Evolutionary conservation across 495 filamentous ascomycete genomes (phyloP).

Genomic region (Penicillium lividum): DNA sequence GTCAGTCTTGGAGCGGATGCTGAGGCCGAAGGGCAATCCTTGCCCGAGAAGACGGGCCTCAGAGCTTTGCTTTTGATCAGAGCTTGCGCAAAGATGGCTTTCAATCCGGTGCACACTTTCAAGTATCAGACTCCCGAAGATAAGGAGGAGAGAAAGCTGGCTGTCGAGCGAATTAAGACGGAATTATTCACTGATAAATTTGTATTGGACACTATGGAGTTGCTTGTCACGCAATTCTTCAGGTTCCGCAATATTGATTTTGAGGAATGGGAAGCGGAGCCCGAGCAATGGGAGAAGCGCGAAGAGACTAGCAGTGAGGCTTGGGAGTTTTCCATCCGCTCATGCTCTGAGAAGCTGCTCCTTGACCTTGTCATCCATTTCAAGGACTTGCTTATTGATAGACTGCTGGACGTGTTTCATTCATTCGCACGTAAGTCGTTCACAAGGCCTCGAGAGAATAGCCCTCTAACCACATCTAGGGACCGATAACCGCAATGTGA

Average conservation of each 20-base stretch:
- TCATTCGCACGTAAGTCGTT: slow-evolving; percentile 60
- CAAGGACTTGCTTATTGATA: slow-evolving; percentile 72
- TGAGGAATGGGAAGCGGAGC: slow-evolving; percentile 86
- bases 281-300: slow-evolving; percentile 86
- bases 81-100: slow-evolving; percentile 79
- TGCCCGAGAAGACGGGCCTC: slow-evolving; percentile 74
- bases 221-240: slow-evolving; percentile 84
- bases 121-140: slow-evolving; percentile 71
- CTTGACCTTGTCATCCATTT: slow-evolving; percentile 86
- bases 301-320: slow-evolving; percentile 78
- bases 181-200: slow-evolving; percentile 73
- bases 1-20: slow-evolving; percentile 51
- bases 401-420: slow-evolving; percentile 76
- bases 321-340: slow-evolving; percentile 84
- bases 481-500: slow-evolving; percentile 63
- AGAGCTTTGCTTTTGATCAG: slow-evolving; percentile 82
- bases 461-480: slow-evolving; percentile 29
- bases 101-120: slow-evolving; percentile 76
- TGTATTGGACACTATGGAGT: slow-evolving; percentile 75
- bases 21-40: slow-evolving; percentile 51
- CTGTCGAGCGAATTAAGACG: slow-evolving; percentile 63
- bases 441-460: not conserved
- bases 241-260: slow-evolving; percentile 83
- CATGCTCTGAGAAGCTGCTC: slow-evolving; percentile 91
- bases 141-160: slow-evolving; percentile 66